Evolutionary conservation across 768 basidiomycete genomes (phyloP).

Genomic region (Rhizopogon vulgaris): DNA sequence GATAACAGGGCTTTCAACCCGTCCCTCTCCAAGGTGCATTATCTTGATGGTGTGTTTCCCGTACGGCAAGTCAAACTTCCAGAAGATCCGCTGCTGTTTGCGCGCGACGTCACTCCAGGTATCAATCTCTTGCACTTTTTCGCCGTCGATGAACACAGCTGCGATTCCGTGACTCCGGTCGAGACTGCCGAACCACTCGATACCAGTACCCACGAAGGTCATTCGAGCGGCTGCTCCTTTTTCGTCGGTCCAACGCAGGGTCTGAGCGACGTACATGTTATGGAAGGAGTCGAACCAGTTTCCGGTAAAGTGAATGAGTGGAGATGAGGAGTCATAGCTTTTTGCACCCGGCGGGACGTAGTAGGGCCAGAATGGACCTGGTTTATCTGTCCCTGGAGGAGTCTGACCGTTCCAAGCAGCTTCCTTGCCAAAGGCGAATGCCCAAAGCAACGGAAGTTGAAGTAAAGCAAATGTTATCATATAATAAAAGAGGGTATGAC

Average conservation of each 20-base stretch:
- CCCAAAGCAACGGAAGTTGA: slow-evolving; percentile 6
- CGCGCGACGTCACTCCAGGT: slow-evolving; percentile 30
- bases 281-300: slow-evolving; percentile 54
- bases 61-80: slow-evolving; percentile 44
- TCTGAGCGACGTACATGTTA: slow-evolving; percentile 40
- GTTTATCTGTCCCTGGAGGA: slow-evolving; percentile 38
- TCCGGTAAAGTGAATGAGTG: slow-evolving; percentile 57
- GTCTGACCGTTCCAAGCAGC: slow-evolving; percentile 69
- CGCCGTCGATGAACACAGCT: slow-evolving; percentile 54
- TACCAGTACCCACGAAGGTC: slow-evolving; percentile 64
- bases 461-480: slow-evolving; percentile 2
- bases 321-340: slow-evolving; percentile 65
- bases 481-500: not conserved
- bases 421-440: slow-evolving; percentile 21
- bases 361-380: slow-evolving; percentile 54
- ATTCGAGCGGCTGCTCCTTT: slow-evolving; percentile 46
- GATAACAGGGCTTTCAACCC: slow-evolving; percentile 31
- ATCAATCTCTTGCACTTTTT: slow-evolving; percentile 39
- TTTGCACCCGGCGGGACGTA: slow-evolving; percentile 71
- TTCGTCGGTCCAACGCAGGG: slow-evolving; percentile 44
- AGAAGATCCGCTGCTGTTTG: slow-evolving; percentile 62
- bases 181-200: slow-evolving; percentile 72
- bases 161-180: slow-evolving; percentile 50
- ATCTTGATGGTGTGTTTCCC: slow-evolving; percentile 60
- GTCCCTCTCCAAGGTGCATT: slow-evolving; percentile 44